Base-by-base conservation (phyloP, 148 eudicot species). In the Fagopyrum esculentum region DNA sequence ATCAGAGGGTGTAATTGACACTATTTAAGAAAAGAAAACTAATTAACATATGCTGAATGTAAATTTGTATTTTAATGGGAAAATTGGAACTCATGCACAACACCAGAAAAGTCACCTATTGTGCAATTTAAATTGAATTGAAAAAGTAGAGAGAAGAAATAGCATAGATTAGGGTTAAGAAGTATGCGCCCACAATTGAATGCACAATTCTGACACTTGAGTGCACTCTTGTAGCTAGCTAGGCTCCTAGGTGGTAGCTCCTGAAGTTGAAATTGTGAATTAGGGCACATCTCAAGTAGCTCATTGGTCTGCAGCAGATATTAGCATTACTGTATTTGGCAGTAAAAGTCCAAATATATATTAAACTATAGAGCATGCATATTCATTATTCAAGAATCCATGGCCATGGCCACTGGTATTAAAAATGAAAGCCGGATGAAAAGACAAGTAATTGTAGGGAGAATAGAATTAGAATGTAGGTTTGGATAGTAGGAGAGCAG, bases 181-280 rank as follows among this genome's bases (percentile, higher is more conserved):
- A 64, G 15, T 17, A 64, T 64, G 46, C 69, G 69, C 69, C 69
- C 69, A 64, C 69, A 64, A 64, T 64, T 64, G n/a, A 64, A 64
- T 64, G 69, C 69, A 64, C 69, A 64, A 30, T 64, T 64, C 69
- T 30, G 69, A 64, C 69, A 64, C 5, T 30, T 64, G 45, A 64
- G 69, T 35, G 69, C 69, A 64, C 69, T 64, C 69, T 64, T 64
- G 45, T 64, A 64, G 46, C 69, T 64, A 35, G 7, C 45, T 61
- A 19, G 5, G 13, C 69, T 64, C n/a, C 69, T 64, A 63, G 9
- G 45, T 64, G 45, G 12, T 9, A 6, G 4, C 4, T 2, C 69
- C 61, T 56, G 9, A 56, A 8, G 22, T 64, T 30, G 45, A 64
- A 10, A 30, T 64, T 64, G 45, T 30, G 45, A 64, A 64, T 35